Base-by-base conservation (phyloP, 202 grass and related monocot genomes). In the Saccharum hybrid region DNA sequence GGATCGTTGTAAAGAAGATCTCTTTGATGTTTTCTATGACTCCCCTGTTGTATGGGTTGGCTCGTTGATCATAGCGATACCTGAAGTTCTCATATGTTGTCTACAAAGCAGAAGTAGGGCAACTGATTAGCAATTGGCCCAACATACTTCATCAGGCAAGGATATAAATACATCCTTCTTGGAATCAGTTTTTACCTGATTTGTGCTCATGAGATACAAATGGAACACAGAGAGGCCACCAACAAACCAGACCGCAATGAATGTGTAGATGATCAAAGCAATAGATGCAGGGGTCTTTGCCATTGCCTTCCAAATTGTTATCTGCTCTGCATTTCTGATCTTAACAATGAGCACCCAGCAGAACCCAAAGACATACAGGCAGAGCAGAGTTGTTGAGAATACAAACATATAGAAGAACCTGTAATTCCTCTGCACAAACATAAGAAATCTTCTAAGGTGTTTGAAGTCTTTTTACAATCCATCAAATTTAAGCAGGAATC, bases 31-130 rank as follows among this genome's bases (percentile, higher is more conserved):
- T 93, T 69, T 88, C 86, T 11, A 86, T 34, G 3, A 84, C 51
- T 39, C 91, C 91, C 64, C 62, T 86, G 70, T 90, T 90, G 79
- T 93, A 93, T 28, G 91, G 91, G 68, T 93, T 93, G 60, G 75
- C 91, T 66, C 88, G 83, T 68, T 86, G 86, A 80, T 94, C 91
- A 71, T 94, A 94, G 56, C 88, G 88, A 62, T 94, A 90, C 68
- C 91, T 90, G 67, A 94, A 94, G 86, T 94, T 94, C 80, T 94
- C 88, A 71, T 90, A 88, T 61, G 91, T 94, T 66, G 91, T 94
- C 91, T 94, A 70, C 79, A n/a, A 87, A 59, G n/a, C 56, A 46
- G 43, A 8, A 81, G 40, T 46, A 19, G 34, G 14, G 13, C 26
- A 18, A 46, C 31, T 23, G 12, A 12, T 75, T 42, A 87, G 31